Percentiles rank a stretch among this genome's conserved stretches.
Evolutionary conservation across 305 asterid species (phyloP).

Genomic region (Fraxinus albicans): DNA sequence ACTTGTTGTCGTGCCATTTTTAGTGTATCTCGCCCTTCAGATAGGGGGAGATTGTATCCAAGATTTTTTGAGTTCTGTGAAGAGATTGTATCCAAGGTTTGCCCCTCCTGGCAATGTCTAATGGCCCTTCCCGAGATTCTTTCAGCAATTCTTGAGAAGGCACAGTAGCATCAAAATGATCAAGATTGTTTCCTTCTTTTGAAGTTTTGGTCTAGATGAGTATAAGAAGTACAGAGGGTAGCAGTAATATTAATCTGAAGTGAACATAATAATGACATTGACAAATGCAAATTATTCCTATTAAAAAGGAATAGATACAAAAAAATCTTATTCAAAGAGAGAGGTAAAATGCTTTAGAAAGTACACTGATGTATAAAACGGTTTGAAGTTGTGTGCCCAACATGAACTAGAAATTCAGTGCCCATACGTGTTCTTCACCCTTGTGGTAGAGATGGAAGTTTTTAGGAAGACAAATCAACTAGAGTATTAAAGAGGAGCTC

Average conservation of each 20-base stretch:
- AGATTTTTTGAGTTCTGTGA: conserved; percentile 66
- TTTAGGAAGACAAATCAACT: background rate
- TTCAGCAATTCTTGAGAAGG: conserved; percentile 64
- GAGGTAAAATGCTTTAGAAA: background rate
- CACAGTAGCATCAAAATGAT: conserved; percentile 81
- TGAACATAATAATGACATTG: background rate
- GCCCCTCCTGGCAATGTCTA: conserved; percentile 63
- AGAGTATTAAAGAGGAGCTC: background rate
- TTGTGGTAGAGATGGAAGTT: background rate
- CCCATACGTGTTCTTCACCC: background rate
- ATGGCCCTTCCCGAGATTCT: conserved; percentile 75
- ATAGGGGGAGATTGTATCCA: conserved; percentile 42
- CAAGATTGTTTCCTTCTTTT: conserved; percentile 77
- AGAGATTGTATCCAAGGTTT: conserved; percentile 87
- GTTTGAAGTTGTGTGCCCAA: background rate
- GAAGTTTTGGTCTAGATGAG: conserved; percentile 70
- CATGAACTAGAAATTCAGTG: background rate
- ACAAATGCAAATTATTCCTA: conserved; percentile 20
- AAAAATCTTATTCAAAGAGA: background rate
- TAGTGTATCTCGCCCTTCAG: conserved; percentile 58
- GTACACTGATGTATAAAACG: background rate
- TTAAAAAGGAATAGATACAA: background rate
- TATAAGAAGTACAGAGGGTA: conserved; percentile 31
- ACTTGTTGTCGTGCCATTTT: conserved; percentile 67
- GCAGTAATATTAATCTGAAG: conserved; percentile 10